phyloP scores from a whole-genome alignment of 202 grass and related monocot genomes.

The Miscanthus sacchariflorus region DNA sequence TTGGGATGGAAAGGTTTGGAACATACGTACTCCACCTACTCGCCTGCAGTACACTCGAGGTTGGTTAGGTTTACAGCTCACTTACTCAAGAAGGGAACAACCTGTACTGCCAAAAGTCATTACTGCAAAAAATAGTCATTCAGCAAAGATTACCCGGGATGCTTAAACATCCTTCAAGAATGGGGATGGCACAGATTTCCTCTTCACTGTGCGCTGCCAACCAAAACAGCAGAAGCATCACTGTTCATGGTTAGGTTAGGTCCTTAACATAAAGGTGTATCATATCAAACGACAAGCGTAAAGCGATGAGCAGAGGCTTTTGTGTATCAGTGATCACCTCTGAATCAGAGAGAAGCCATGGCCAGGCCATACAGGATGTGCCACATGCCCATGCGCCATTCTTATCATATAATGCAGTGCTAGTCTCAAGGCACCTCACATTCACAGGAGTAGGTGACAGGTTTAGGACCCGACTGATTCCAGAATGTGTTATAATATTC shows the following conservation, averaged over 20 bases:
- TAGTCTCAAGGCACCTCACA: conserved; percentile 10
- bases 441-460: conserved; percentile 51
- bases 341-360: not conserved
- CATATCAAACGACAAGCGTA: not conserved
- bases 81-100: not conserved
- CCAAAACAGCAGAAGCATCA: not conserved
- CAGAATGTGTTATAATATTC: conserved; percentile 29
- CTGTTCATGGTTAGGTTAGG: not conserved
- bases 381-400: not conserved
- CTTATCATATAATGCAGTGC: not conserved
- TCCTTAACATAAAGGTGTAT: not conserved
- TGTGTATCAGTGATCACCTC: not conserved
- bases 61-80: not conserved
- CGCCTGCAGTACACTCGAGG: conserved; percentile 27
- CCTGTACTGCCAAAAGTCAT: not conserved
- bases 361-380: not conserved
- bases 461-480: conserved; percentile 42
- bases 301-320: not conserved
- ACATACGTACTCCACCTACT: not conserved
- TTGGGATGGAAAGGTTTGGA: not conserved
- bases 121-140: not conserved
- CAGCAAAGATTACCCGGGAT: not conserved
- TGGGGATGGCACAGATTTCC: not conserved
- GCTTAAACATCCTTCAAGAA: not conserved
- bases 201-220: not conserved